Base-by-base conservation (phyloP, 371 early-diverging fungal genomes). In the Apophysomyces variabilis region DNA sequence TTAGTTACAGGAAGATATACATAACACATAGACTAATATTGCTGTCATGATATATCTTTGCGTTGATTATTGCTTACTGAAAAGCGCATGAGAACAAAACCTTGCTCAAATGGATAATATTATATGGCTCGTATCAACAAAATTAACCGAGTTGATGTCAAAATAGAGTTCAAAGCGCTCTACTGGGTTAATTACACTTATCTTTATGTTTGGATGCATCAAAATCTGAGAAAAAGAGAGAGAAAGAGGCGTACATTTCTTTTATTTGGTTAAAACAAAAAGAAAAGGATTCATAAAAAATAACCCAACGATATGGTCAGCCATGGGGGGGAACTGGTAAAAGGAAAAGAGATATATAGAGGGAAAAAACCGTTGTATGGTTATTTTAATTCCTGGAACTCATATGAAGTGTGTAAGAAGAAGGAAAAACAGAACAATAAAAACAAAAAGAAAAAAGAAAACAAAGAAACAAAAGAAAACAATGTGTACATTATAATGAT, bases 401-500 rank as follows among this genome's bases (percentile, higher is more conserved):
- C 45, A 61, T 61, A 47, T 37, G 37, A 61, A 36, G 37, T 21
- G 44, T 41, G 13, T 11, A 41, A 13, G 47, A 61, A 46, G 18
- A 45, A 37, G 9, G 26, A 26, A 37, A 46, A 45, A 35, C 45
- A 46, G 13, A 41, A 41, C 11, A 61, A 61, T 35, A 37, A 45
- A 37, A 16, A 13, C 32, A 37, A 35, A 45, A 35, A 41, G 13
- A 41, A 13, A 61, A 61, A 46, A 37, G 35, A 37, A 16, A 43
- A 37, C 32, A 45, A 41, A 41, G 5, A 13, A 61, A 61, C 32
- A 37, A 45, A 37, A 16, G 21, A 37, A 46, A 45, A 35, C 45
- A 46, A 61, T 61, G 16, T 61, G 45, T 61, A 61, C 47, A 61
- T 47, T 32, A 37, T 65, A 56, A 65, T 65, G 66, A 65, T 47